Conservation (phyloP, 2,329 filamentous ascomycete genomes). For the Pseudogymnoascus sp. region DNA sequence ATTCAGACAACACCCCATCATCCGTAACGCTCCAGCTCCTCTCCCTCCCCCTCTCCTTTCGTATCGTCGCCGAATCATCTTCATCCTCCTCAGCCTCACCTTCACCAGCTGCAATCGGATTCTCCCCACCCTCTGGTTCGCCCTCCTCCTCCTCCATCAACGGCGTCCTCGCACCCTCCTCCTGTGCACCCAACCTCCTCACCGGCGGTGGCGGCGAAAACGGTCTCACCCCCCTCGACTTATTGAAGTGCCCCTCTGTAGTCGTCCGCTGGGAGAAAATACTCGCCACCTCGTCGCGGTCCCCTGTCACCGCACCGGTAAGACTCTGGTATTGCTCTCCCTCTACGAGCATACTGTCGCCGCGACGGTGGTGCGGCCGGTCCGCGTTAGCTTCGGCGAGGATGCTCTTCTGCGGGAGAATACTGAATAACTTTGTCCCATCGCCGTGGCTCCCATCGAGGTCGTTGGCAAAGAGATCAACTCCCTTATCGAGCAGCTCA, state of each 20-base stretch:
- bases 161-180: conserved; percentile 14
- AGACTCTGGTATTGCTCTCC: conserved; percentile 51
- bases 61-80: background rate
- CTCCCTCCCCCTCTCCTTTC: conserved; percentile 1
- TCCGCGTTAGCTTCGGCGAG: conserved; percentile 39
- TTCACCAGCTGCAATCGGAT: background rate
- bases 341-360: conserved; percentile 48
- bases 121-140: background rate
- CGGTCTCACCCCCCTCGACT: conserved; percentile 45
- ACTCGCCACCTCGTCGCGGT: conserved; percentile 34
- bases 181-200: conserved; percentile 10
- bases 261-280: conserved; percentile 41
- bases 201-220: conserved; percentile 48
- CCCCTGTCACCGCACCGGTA: conserved; percentile 35
- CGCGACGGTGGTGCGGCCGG: conserved; percentile 33
- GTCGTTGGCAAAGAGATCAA: conserved; percentile 49
- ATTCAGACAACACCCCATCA: conserved; percentile 17
- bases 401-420: conserved; percentile 56
- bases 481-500: conserved; percentile 55
- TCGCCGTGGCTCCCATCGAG: conserved; percentile 22
- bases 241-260: conserved; percentile 33
- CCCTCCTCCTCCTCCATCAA: conserved; percentile 16
- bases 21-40: conserved; percentile 25
- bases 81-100: background rate
- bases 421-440: conserved; percentile 52